Conservation (phyloP, 495 filamentous ascomycete genomes). For the Oidiodendron maius region DNA sequence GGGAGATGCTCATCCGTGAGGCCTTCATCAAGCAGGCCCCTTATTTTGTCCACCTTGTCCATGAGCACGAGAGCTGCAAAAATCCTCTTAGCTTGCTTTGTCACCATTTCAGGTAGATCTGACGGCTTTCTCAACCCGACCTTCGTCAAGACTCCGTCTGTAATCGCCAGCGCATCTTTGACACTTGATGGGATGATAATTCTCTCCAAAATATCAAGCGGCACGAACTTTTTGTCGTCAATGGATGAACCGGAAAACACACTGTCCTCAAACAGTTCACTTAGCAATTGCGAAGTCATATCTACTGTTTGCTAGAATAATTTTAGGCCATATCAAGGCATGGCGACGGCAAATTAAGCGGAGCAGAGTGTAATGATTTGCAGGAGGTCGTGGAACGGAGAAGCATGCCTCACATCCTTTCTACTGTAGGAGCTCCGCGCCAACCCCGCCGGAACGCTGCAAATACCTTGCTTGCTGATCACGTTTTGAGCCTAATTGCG, state of each 20-base stretch:
- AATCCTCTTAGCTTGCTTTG: not conserved
- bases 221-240: constrained; percentile 1
- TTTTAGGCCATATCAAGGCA: not conserved
- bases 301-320: constrained; percentile 1
- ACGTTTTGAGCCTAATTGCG: not conserved
- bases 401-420: not conserved
- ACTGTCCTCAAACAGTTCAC: not conserved
- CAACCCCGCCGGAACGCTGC: constrained; percentile 2
- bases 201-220: not conserved
- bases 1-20: constrained; percentile 3
- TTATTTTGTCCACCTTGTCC: not conserved
- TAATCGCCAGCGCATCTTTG: not conserved
- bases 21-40: not conserved
- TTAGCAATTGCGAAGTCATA: not conserved
- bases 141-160: not conserved
- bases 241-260: not conserved
- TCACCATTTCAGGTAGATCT: not conserved
- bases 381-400: not conserved
- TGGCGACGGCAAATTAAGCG: not conserved
- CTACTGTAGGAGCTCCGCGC: not conserved
- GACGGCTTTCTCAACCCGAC: not conserved
- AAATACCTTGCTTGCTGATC: not conserved
- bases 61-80: constrained; percentile 4
- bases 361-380: not conserved
- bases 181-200: not conserved